Evolutionary conservation across 2,329 filamentous ascomycete species (phyloP).

Genomic region (Chlorencoelia australis): DNA sequence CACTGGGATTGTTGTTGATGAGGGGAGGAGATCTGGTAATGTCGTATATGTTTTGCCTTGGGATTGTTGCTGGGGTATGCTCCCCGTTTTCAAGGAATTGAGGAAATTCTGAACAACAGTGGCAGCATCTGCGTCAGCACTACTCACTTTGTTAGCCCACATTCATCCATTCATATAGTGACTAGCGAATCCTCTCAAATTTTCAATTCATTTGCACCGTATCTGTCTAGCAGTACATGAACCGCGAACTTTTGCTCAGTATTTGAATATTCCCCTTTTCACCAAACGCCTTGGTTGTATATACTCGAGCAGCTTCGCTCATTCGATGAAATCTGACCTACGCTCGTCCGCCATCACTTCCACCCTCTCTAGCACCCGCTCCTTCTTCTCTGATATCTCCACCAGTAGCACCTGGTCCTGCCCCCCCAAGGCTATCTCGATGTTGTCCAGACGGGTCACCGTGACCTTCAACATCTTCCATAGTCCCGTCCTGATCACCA

Average conservation of each 20-base stretch:
- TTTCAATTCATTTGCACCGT: conserved; percentile 22
- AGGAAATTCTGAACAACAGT: conserved; percentile 81
- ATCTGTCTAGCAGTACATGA: conserved; percentile 27
- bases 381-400: conserved; percentile 89
- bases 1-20: conserved; percentile 67
- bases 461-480: conserved; percentile 65
- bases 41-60: conserved; percentile 66
- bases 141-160: conserved; percentile 42
- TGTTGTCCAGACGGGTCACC: conserved; percentile 49
- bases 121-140: conserved; percentile 60
- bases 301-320: conserved; percentile 19
- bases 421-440: conserved; percentile 62
- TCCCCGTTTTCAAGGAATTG: conserved; percentile 56
- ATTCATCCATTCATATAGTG: too few relatives aligned
- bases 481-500: conserved; percentile 63
- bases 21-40: conserved; percentile 74
- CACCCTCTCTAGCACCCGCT: conserved; percentile 77
- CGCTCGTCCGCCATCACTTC: conserved; percentile 96
- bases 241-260: conserved; percentile 12
- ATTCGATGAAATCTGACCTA: conserved; percentile 56
- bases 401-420: conserved; percentile 77
- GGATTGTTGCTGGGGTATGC: conserved; percentile 31
- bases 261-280: conserved; percentile 12
- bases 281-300: conserved; percentile 24
- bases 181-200: conserved; percentile 7